phyloP scores from a whole-genome alignment of 1,139 yeast species.

The Geotrichum bryndzae region DNA sequence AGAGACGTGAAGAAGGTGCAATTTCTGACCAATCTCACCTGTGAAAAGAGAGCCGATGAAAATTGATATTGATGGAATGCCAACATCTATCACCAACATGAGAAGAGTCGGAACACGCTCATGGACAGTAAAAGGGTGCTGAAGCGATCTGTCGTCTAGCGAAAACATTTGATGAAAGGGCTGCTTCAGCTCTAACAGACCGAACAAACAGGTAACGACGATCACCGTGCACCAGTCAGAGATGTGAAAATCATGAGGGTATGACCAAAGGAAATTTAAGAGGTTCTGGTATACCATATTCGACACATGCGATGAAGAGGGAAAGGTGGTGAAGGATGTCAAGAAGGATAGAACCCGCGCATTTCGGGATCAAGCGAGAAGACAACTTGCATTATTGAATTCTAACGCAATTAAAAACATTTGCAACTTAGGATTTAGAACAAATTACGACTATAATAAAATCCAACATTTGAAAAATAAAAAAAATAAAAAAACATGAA shows the following conservation, averaged over 20 bases:
- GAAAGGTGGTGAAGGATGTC: not conserved
- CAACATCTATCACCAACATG: conserved; percentile 19
- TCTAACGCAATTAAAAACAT: not conserved
- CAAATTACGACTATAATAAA: too few relatives aligned
- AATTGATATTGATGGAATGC: conserved; percentile 31
- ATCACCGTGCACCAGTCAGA: conserved; percentile 11
- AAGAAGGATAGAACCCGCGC: not conserved
- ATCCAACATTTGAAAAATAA: too few relatives aligned
- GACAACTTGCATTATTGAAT: not conserved
- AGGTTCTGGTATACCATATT: not conserved
- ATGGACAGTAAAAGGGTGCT: conserved; percentile 47
- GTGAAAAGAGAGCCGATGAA: conserved; percentile 25
- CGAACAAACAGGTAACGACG: not conserved
- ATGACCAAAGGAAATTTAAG: not conserved
- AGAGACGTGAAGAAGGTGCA: conserved; percentile 36
- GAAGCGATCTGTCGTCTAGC: conserved; percentile 37
- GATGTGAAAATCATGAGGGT: not conserved
- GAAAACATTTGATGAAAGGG: conserved; percentile 33
- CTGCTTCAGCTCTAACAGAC: conserved; percentile 22
- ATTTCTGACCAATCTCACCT: conserved; percentile 25
- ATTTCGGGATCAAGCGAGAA: not conserved
- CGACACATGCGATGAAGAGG: not conserved
- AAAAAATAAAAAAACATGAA: too few relatives aligned
- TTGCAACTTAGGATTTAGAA: too few relatives aligned
- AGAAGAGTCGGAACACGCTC: conserved; percentile 44